A percentile compares a stretch with the other conserved stretches of the same genome.
Evolutionary conservation across 1,284 basidiomycete species (phyloP).

Genomic region (Ustilago loliicola): DNA sequence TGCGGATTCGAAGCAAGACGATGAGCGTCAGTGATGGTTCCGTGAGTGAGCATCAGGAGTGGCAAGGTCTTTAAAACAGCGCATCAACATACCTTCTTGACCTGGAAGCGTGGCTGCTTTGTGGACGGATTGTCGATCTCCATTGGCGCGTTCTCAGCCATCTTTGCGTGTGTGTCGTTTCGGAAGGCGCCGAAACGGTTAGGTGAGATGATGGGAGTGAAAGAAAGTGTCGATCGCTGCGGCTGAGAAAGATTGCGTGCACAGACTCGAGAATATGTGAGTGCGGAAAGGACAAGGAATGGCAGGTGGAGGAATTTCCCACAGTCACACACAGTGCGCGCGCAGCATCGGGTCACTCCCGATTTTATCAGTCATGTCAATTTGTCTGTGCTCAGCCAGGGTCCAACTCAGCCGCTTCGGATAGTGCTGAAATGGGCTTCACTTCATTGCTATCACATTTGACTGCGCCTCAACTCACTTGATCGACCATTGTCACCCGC

Average conservation of each 20-base stretch:
- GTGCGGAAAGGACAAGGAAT: not conserved
- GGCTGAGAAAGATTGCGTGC: conserved; percentile 7
- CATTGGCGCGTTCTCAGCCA: conserved; percentile 56
- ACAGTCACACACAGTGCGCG: not conserved
- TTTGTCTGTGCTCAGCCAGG: conserved; percentile 12
- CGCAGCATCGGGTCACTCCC: conserved; percentile 15
- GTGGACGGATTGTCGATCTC: conserved; percentile 57
- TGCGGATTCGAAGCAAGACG: not conserved
- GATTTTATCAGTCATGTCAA: not conserved
- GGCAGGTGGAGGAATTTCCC: conserved; percentile 6
- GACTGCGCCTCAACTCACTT: not conserved
- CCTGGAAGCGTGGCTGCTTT: conserved; percentile 67
- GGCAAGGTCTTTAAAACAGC: not conserved
- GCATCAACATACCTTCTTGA: conserved; percentile 64
- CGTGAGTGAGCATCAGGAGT: conserved; percentile 2
- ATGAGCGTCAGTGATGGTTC: not conserved
- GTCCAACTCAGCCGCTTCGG: conserved; percentile 8
- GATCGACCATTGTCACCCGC: not conserved
- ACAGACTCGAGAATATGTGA: conserved; percentile 7
- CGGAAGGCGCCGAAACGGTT: conserved; percentile 3
- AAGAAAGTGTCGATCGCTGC: not conserved
- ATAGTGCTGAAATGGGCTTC: not conserved
- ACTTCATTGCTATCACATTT: not conserved
- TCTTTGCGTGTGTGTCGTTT: conserved; percentile 7
- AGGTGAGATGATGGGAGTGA: conserved; percentile 13